Conservation (phyloP, 257 asterid genomes). For the Craterostigma plantagineum region DNA sequence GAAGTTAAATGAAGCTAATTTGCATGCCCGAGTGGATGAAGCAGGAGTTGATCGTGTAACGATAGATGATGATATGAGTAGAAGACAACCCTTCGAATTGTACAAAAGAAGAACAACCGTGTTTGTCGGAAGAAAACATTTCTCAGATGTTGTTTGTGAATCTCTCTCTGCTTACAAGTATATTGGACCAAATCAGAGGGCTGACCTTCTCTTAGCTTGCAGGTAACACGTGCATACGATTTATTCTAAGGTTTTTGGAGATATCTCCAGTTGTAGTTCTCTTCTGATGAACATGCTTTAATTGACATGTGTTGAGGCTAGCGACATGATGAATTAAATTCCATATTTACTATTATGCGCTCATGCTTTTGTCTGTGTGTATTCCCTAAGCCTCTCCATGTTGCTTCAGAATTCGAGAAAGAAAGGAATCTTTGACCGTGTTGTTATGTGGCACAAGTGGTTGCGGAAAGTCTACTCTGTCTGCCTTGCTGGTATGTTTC, state of each 20-base stretch:
- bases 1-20: too few relatives aligned
- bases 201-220: slow-evolving; percentile 81
- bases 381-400: slow-evolving; percentile 7
- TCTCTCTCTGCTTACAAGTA: slow-evolving; percentile 91
- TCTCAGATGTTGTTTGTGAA: slow-evolving; percentile 66
- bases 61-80: slow-evolving; percentile 19
- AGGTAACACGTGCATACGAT: slow-evolving; percentile 33
- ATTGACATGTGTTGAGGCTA: too few relatives aligned
- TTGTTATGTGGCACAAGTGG: slow-evolving; percentile 96
- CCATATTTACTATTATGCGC: too few relatives aligned
- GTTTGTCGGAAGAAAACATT: slow-evolving; percentile 43
- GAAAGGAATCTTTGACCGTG: slow-evolving; percentile 80
- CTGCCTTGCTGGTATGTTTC: slow-evolving; percentile 85
- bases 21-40: slow-evolving; percentile 20
- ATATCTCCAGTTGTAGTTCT: too few relatives aligned
- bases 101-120: slow-evolving; percentile 83
- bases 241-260: neutral
- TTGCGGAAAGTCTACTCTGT: slow-evolving; percentile 96
- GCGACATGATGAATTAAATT: too few relatives aligned
- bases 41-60: slow-evolving; percentile 10
- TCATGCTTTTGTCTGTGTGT: neutral
- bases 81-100: slow-evolving; percentile 62
- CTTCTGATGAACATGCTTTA: neutral
- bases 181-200: slow-evolving; percentile 93
- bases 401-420: slow-evolving; percentile 68